Conservation (phyloP, 768 basidiomycete genomes). For the Lactarius trivialis region DNA sequence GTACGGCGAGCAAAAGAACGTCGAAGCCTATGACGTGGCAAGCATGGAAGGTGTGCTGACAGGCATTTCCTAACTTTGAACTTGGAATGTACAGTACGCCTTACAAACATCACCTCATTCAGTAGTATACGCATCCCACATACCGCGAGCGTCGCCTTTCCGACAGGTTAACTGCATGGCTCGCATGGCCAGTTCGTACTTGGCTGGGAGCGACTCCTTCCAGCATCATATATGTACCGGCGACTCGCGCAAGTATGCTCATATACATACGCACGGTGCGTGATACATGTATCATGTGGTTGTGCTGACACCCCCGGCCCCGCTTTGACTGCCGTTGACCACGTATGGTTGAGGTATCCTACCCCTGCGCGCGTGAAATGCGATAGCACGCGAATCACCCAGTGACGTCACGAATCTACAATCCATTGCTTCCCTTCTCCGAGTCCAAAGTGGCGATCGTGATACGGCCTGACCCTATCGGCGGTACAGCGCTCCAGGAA, state of each 20-base stretch:
- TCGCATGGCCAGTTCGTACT: neutral
- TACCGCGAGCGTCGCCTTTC: too few relatives aligned
- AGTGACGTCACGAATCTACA: neutral
- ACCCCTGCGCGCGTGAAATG: neutral
- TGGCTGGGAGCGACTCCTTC: too few relatives aligned
- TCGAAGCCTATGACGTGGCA: neutral
- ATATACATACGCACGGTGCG: neutral
- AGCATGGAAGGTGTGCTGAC: too few relatives aligned
- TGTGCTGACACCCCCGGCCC: neutral
- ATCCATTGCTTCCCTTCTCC: neutral
- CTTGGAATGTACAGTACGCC: too few relatives aligned
- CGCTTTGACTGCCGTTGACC: neutral
- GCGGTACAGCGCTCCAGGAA: neutral
- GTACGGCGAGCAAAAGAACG: neutral
- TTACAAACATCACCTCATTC: neutral
- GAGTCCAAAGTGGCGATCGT: neutral
- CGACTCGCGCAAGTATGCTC: neutral
- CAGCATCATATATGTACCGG: too few relatives aligned
- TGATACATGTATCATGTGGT: neutral
- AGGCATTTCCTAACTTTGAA: too few relatives aligned
- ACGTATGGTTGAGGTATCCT: neutral
- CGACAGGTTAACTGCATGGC: neutral
- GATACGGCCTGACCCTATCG: neutral
- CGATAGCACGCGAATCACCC: neutral
- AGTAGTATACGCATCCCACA: neutral